Conservation (phyloP, 2,329 filamentous ascomycete species). For the Simplicillium aogashimaense region DNA sequence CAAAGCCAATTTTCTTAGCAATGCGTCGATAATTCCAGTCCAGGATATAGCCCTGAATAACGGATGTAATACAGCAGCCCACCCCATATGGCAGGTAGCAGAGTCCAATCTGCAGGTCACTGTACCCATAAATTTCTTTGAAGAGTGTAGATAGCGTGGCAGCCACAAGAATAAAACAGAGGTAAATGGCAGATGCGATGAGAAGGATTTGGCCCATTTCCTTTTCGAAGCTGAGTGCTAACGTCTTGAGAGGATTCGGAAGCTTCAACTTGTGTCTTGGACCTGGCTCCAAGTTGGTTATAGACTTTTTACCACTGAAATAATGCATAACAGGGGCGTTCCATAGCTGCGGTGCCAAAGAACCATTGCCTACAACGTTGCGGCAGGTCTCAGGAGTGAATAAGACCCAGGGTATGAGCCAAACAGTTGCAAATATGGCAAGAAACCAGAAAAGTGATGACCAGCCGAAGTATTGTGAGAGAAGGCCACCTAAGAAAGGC, state of each 20-base stretch:
- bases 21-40: constrained; percentile 64
- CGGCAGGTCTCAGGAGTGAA: constrained; percentile 51
- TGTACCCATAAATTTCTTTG: constrained; percentile 38
- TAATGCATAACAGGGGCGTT: constrained; percentile 48
- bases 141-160: constrained; percentile 44
- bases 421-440: constrained; percentile 39
- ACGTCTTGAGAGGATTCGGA: constrained; percentile 47
- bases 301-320: constrained; percentile 23
- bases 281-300: constrained; percentile 19
- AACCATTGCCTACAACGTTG: constrained; percentile 54
- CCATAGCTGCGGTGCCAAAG: constrained; percentile 44
- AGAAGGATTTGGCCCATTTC: constrained; percentile 44
- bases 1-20: constrained; percentile 50
- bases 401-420: constrained; percentile 43
- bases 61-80: constrained; percentile 36
- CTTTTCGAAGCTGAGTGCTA: constrained; percentile 45
- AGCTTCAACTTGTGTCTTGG: constrained; percentile 33
- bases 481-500: constrained; percentile 53
- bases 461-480: constrained; percentile 57
- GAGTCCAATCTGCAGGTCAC: constrained; percentile 40
- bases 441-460: constrained; percentile 62
- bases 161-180: constrained; percentile 44
- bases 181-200: constrained; percentile 43
- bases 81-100: constrained; percentile 45
- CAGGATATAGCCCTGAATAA: constrained; percentile 46